Evolutionary conservation across 176 grass and related monocot species (phyloP).

Genomic region (Bonia amplexicaulis): DNA sequence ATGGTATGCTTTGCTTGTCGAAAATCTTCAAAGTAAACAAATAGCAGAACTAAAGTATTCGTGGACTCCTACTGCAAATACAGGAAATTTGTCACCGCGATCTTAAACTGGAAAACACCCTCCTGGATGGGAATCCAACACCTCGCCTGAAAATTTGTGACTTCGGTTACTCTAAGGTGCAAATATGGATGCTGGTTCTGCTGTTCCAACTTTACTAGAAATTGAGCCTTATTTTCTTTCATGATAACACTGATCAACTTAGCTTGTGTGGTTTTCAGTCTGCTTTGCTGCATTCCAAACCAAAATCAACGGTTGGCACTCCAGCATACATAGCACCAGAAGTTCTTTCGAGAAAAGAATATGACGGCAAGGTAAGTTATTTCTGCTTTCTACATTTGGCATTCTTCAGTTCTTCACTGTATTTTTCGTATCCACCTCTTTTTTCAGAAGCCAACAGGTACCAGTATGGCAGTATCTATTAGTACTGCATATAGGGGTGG

Average conservation of each 20-base stretch:
- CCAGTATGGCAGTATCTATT: neutral
- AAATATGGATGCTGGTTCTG: neutral
- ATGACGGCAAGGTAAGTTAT: conserved; percentile 73
- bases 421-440: neutral
- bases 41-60: neutral
- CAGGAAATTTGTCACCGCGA: conserved; percentile 97
- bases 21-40: neutral
- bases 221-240: neutral
- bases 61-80: neutral
- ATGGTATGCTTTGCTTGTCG: conserved; percentile 44
- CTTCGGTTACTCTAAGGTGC: conserved; percentile 96
- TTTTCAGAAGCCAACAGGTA: neutral
- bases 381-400: neutral
- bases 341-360: conserved; percentile 90
- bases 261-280: conserved; percentile 52
- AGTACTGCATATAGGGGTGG: neutral
- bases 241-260: neutral
- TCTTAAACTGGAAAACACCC: conserved; percentile 98
- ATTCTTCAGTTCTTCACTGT: neutral
- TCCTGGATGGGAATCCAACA: conserved; percentile 85
- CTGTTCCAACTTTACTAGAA: neutral
- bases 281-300: conserved; percentile 82
- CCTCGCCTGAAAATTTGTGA: conserved; percentile 92
- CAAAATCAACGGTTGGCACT: conserved; percentile 97
- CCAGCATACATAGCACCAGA: conserved; percentile 95